These are phyloP conservation scores for Podospora appendiculata DNA, from an alignment of 495 filamentous ascomycete species.

Conservation along the genomic window DNA sequence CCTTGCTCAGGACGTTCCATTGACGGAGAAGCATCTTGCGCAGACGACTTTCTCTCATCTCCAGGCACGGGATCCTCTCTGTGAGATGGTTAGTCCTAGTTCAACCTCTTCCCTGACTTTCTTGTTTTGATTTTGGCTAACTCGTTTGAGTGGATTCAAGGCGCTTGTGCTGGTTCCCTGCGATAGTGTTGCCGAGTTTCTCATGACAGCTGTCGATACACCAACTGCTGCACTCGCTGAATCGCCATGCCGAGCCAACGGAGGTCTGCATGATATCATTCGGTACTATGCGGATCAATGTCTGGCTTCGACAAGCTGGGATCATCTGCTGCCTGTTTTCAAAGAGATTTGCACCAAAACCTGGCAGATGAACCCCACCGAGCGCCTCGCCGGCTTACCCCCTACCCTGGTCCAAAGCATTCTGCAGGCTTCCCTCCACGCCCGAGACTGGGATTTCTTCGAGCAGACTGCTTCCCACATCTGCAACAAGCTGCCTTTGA, in stretches of 20 bases:
- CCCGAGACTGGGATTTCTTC: constrained; percentile 11
- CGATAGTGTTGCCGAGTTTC: constrained; percentile 14
- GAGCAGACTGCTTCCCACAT: constrained; percentile 2
- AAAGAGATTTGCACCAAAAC: constrained; percentile 4
- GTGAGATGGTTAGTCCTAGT: too few relatives aligned
- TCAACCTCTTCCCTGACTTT: not conserved
- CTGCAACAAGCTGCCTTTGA: not conserved
- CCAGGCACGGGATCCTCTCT: too few relatives aligned
- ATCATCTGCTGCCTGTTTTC: constrained; percentile 7
- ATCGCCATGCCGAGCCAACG: not conserved
- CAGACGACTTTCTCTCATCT: not conserved
- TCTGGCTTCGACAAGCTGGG: not conserved
- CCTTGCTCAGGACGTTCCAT: constrained; percentile 1
- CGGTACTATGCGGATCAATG: not conserved
- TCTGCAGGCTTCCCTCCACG: constrained; percentile 1
- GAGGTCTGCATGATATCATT: not conserved
- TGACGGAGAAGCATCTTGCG: not conserved
- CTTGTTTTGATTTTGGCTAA: too few relatives aligned
- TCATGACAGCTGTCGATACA: constrained; percentile 1
- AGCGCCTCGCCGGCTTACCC: constrained; percentile 6
- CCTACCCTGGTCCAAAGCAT: not conserved
- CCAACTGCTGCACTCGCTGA: not conserved
- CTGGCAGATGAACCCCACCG: constrained; percentile 3
- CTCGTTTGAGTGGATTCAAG: not conserved
- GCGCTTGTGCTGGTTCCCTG: constrained; percentile 12